These are phyloP conservation scores for Phytophthora multivora DNA, from an alignment of 352 stramenopile species.

Conservation along the genomic window DNA sequence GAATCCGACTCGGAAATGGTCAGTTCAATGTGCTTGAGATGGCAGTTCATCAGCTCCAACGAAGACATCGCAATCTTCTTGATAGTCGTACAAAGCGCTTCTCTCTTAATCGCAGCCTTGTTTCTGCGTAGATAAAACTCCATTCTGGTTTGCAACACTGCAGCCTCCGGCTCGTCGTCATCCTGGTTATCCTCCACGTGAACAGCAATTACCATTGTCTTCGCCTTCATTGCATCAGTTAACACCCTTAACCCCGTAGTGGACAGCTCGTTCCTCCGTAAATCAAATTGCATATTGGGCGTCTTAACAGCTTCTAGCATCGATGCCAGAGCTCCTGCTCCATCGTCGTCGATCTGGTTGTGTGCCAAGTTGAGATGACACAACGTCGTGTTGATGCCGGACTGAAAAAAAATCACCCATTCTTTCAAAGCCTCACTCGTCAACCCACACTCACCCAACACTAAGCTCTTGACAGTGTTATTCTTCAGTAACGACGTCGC, in stretches of 20 bases:
- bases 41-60: conserved; percentile 29
- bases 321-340: conserved; percentile 22
- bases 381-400: conserved; percentile 27
- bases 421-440: conserved; percentile 31
- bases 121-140: conserved; percentile 48
- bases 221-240: conserved; percentile 31
- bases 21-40: conserved; percentile 43
- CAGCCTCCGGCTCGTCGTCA: conserved; percentile 28
- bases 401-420: conserved; percentile 37
- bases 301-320: conserved; percentile 32
- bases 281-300: conserved; percentile 30
- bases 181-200: conserved; percentile 43
- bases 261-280: conserved; percentile 38
- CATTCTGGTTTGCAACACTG: conserved; percentile 31
- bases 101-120: conserved; percentile 15
- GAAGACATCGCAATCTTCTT: conserved; percentile 28
- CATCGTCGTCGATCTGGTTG: conserved; percentile 52
- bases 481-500: conserved; percentile 46
- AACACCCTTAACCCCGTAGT: conserved; percentile 26
- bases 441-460: conserved; percentile 38
- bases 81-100: conserved; percentile 14
- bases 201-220: conserved; percentile 23
- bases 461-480: conserved; percentile 23
- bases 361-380: conserved; percentile 37
- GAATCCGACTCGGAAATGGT: conserved; percentile 40